Evolutionary conservation across 768 basidiomycete genomes (phyloP), one percentile per base, ranked within the genome.

Genomic region (Kwoniella sp.): DNA sequence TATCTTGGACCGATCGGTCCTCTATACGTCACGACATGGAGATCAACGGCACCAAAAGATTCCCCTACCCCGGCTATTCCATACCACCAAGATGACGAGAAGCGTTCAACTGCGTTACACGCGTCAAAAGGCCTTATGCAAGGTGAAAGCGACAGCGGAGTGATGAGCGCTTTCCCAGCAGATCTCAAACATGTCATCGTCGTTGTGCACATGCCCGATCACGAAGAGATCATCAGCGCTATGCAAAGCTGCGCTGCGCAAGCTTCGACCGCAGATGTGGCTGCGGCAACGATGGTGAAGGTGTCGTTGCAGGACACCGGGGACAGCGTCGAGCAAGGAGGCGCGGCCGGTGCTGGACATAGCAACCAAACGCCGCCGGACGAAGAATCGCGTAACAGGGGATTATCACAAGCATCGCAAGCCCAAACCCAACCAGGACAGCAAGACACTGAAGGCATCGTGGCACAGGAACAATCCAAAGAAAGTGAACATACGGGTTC

Each of bases 1-100:
- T 95, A 93, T 82, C 86, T 96, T 8, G 93, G 93, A 29, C 90
- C 89, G 68, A 84, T 95, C 22, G 93, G 93, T 8, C 93, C 93
- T 15, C 85, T 96, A 48, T 85, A 84, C n/a, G 84, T 87, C 58
- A 87, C 90, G 22, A 86, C 89, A 23, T 64, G 57, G 57, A 56
- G 51, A 48, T 55, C 55, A 0, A 69, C 63, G 9, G 51, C 71
- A 2, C 51, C 53, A 28, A 23, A 56, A 55, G 58, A 52, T 23
- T 52, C 30, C 13, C 50, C 63, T 17, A 59, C 56, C 15, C 48
- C 25, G 11, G 56, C 56, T 41, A 55, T 58, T 26, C 63, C 50
- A 7, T 52, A 58, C 30, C 20, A 45, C 12, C 31, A 28, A 17
- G 13, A 29, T 12, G 29, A 51, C 26, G 26, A n/a, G n/a, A n/a